These are phyloP conservation scores for Metschnikowia chrysomelidarum DNA, from an alignment of 805 yeast genomes.

Conservation along the genomic window DNA sequence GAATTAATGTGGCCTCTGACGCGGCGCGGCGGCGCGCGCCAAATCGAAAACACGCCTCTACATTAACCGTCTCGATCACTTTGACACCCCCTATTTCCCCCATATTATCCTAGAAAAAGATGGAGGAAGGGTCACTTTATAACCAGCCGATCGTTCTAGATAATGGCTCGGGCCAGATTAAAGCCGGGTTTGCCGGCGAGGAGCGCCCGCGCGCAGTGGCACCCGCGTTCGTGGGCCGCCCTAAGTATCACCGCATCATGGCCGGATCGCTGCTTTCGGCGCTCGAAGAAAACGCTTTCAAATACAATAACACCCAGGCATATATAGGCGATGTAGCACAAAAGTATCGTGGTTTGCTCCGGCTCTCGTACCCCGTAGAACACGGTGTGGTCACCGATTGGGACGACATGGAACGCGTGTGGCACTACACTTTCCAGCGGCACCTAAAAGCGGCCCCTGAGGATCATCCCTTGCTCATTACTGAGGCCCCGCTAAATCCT, in stretches of 20 bases:
- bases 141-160: constrained; percentile 48
- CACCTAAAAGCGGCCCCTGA: constrained; percentile 59
- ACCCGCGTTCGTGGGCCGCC: constrained; percentile 71
- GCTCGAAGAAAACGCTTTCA: constrained; percentile 17
- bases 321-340: constrained; percentile 80
- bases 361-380: constrained; percentile 65
- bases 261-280: constrained; percentile 42
- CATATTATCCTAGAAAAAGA: too few species aligned
- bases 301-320: constrained; percentile 39
- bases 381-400: constrained; percentile 82
- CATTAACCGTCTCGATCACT: too few species aligned
- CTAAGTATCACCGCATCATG: constrained; percentile 82
- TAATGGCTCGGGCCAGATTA: constrained; percentile 76
- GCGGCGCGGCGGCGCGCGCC: too few species aligned
- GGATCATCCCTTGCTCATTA: constrained; percentile 83
- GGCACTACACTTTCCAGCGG: constrained; percentile 65
- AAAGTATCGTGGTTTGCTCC: constrained; percentile 71
- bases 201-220: constrained; percentile 69
- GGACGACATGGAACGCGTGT: constrained; percentile 81
- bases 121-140: constrained; percentile 28
- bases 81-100: too few species aligned
- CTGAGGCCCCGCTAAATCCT: constrained; percentile 89
- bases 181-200: constrained; percentile 93
- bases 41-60: too few species aligned
- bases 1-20: too few species aligned